Base-by-base conservation (phyloP, 495 filamentous ascomycete genomes). In the Xylaria intraflava region DNA sequence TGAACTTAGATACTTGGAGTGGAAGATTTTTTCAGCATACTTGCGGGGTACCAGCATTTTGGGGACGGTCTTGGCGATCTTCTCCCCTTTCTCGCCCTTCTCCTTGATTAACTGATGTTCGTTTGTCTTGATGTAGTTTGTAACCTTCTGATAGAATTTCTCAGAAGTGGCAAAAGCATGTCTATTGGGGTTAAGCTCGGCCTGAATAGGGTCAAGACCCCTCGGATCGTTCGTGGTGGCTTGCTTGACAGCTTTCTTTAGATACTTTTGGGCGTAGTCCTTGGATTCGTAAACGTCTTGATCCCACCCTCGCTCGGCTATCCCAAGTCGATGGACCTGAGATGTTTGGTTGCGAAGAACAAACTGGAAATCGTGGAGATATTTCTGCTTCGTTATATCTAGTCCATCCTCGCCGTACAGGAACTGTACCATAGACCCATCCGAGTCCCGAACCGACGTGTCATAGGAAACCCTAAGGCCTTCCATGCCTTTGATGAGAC, bases 401-500 rank as follows among this genome's bases (percentile, higher is more conserved):
- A 99, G 70, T 36, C 89, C 92, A 66, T 99, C 93, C 72, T 99
- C 94, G 55, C 93, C 94, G 62, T 95, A 99, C 44, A 97, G 67
- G 75, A 97, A 97, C 62, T 99, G 93, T 8, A 99, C 77, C 62
- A 99, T 77, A 6, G 87, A 87, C 23, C 94, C 94, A 68, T 97
- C 93, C 6, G 90, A 83, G 62, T 99, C 93, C 51, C 94, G 79
- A 17, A 99, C 93, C 19, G 91, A 91, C 20, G 83, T 88, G 64
- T 99, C 94, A 66, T 99, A 96, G 58, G 91, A 82, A 0, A 94
- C 89, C 60, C 80, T 85, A 39, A 96, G 71, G 3, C 94, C 94
- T 68, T 99, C 94, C 91, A 99, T 95, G 41, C 92, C 94, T 76
- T 99, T 99, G 71, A 97, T 93, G 59, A 99, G 72, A 78, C 94